Evolutionary conservation across 2,329 filamentous ascomycete species (phyloP), one percentile per base, ranked within the genome.

Genomic region (Colletotrichum cordylinicola): DNA sequence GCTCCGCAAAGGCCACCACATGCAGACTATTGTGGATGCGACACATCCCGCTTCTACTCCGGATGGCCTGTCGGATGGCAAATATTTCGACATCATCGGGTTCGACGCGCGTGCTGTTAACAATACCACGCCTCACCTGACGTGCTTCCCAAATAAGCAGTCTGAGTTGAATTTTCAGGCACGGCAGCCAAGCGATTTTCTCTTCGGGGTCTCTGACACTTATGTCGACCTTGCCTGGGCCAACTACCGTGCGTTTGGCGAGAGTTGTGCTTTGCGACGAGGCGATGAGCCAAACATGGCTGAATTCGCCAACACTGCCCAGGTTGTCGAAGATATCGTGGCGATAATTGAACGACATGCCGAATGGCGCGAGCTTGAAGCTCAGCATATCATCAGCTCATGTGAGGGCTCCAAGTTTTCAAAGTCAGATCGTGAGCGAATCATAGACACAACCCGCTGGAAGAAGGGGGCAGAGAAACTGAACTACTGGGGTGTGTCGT

Each of bases 261-360:
- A 67, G 21, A 80, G 78, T 37, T 81, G 80, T 71, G 74, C 79
- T 0, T 10, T 13, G 4, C 31, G 10, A 2, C 70, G 71, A 8
- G 75, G 71, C 8, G 77, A 78, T 35, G 78, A 79, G 21, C 74
- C 76, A 12, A 80, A 80, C 56, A 80, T 81, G 24, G 72, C 79
- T 1, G 70, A 69, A 48, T 87, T 86, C 78, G 81, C 87, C 61
- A 85, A 85, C 18, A 89, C 88, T 0, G 86, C 87, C 2, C 85
- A 84, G 29, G 86, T 87, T 4, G 88, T 86, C 3, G 81, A 85
- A 52, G 88, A 90, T 75, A 89, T 90, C 86, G 80, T 90, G 9
- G 84, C 86, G 55, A 84, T 90, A 43, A 82, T 86, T 13, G 88
- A 90, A 75, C 82, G 79, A 37, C 83, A 87, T 56, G 86, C 83